phyloP scores from a whole-genome alignment of 2,329 filamentous ascomycete species.

The Diaporthe helianthi region DNA sequence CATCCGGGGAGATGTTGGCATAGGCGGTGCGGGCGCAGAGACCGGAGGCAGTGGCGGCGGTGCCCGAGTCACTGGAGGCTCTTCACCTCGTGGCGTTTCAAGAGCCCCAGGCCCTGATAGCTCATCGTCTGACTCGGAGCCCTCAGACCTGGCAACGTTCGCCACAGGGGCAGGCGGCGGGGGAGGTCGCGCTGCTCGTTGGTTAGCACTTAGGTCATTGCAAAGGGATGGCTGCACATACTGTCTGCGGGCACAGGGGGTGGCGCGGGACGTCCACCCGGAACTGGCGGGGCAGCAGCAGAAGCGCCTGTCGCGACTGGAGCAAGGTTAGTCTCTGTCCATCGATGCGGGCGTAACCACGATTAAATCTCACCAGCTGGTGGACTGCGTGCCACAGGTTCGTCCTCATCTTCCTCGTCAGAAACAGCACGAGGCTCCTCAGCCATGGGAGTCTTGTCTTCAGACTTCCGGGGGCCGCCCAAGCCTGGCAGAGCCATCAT shows the following conservation, averaged over 20 bases:
- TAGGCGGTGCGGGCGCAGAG: constrained; percentile 50
- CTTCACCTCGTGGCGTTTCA: constrained; percentile 48
- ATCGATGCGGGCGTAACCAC: constrained; percentile 33
- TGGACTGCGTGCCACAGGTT: constrained; percentile 43
- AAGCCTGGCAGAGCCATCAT: constrained; percentile 77
- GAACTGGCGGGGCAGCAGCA: constrained; percentile 53
- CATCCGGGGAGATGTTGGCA: constrained; percentile 47
- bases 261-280: constrained; percentile 59
- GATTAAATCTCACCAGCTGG: constrained; percentile 39
- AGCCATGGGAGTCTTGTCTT: constrained; percentile 51
- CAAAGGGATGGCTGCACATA: constrained; percentile 50
- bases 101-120: constrained; percentile 63
- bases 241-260: constrained; percentile 67
- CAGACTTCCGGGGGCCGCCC: constrained; percentile 61
- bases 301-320: constrained; percentile 42
- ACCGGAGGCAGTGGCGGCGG: constrained; percentile 55
- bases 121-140: constrained; percentile 90
- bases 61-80: constrained; percentile 47
- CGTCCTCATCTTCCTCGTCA: constrained; percentile 45
- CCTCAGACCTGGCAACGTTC: constrained; percentile 70
- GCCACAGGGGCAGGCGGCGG: constrained; percentile 60
- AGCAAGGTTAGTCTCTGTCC: constrained; percentile 37
- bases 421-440: constrained; percentile 49
- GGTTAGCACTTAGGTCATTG: constrained; percentile 39
- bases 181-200: constrained; percentile 67